Conservation (phyloP, 768 basidiomycete genomes). For the Boletus coccyginus region DNA sequence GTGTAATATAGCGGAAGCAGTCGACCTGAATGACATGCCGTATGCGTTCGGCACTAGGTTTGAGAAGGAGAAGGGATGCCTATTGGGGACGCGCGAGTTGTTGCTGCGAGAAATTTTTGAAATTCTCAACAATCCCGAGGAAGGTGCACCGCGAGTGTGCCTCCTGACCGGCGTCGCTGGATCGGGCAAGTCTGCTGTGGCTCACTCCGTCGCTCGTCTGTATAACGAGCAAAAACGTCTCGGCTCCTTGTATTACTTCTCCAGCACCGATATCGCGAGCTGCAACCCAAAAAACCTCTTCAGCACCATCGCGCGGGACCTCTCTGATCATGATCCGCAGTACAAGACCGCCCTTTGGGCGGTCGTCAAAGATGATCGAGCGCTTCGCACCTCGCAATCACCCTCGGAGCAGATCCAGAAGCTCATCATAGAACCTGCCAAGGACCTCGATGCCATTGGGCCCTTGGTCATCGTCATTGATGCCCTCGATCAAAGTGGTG, state of each 20-base stretch:
- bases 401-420: constrained; percentile 13
- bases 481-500: constrained; percentile 23
- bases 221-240: background rate
- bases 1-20: background rate
- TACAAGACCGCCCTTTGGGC: too few relatives aligned
- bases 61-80: background rate
- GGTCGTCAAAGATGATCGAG: too few relatives aligned
- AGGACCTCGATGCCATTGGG: background rate
- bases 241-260: constrained; percentile 11
- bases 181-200: background rate
- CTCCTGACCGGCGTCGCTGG: constrained; percentile 20
- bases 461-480: constrained; percentile 13
- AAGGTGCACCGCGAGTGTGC: background rate
- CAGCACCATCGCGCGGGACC: constrained; percentile 26
- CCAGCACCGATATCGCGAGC: background rate
- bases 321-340: constrained; percentile 19
- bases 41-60: background rate
- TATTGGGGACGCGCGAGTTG: background rate
- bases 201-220: background rate
- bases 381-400: background rate
- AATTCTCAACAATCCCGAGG: background rate
- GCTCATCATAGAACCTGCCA: background rate
- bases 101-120: background rate
- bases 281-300: constrained; percentile 17
- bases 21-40: background rate